Percentiles rank a stretch among this genome's conserved stretches.
These are phyloP conservation scores for Sclerospora graminicola DNA, from an alignment of 352 stramenopile species.

Conservation along the genomic window DNA sequence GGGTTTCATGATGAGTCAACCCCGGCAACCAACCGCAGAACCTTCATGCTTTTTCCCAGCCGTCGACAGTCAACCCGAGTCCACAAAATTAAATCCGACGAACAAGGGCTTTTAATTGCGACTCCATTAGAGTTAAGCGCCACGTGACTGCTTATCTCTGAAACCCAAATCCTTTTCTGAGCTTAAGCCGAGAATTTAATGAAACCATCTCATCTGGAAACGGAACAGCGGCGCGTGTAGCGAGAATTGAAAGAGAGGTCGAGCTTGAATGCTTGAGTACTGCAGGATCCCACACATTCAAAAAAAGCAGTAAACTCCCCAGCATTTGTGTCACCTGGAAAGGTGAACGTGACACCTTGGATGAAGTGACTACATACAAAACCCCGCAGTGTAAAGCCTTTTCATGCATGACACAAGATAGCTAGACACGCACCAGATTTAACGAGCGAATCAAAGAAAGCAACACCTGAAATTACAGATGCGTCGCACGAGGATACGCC, in stretches of 20 bases:
- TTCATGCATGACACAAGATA: neutral
- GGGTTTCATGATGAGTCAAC: too few relatives aligned
- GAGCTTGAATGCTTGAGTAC: slow-evolving; percentile 14
- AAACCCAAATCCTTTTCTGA: slow-evolving; percentile 36
- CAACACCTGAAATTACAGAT: slow-evolving; percentile 25
- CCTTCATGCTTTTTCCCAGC: too few relatives aligned
- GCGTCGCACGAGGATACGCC: slow-evolving; percentile 25
- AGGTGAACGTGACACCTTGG: slow-evolving; percentile 7
- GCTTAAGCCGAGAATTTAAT: slow-evolving; percentile 3
- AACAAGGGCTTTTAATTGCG: too few relatives aligned
- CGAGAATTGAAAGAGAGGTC: slow-evolving; percentile 20
- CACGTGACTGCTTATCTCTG: slow-evolving; percentile 2
- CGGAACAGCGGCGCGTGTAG: slow-evolving; percentile 9
- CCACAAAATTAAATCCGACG: too few relatives aligned
- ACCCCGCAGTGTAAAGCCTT: neutral
- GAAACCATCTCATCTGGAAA: slow-evolving; percentile 33
- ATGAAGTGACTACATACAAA: slow-evolving; percentile 18
- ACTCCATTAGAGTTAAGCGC: too few relatives aligned
- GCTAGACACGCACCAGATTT: slow-evolving; percentile 10
- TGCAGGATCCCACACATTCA: slow-evolving; percentile 40
- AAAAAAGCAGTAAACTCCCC: slow-evolving; percentile 39
- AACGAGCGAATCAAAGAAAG: slow-evolving; percentile 40
- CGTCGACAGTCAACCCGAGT: too few relatives aligned
- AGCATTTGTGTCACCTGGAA: slow-evolving; percentile 41
- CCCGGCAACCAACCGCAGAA: too few relatives aligned